Conservation (phyloP, 192 early-diverging fungal species). For the Gonapodya prolifera region DNA sequence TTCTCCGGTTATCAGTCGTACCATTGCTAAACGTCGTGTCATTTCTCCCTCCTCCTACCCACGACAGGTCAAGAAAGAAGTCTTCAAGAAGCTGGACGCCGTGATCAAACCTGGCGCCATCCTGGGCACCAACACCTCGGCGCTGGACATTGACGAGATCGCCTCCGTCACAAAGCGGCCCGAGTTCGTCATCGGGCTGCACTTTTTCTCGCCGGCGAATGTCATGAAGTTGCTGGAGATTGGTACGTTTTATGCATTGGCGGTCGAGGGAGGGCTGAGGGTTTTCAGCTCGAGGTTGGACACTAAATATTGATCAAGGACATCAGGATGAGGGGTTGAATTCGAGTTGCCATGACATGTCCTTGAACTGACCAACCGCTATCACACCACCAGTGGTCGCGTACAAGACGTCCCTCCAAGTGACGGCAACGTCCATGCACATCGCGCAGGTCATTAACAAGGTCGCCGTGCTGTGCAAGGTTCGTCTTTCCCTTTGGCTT, state of each 20-base stretch:
- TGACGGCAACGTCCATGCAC: neutral
- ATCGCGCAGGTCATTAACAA: neutral
- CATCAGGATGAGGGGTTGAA: no score
- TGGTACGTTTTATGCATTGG: no score
- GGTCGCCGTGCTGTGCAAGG: neutral
- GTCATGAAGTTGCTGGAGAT: neutral
- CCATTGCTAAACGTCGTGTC: no score
- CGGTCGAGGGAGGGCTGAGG: no score
- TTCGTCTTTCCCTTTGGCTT: no score
- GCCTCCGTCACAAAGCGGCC: neutral
- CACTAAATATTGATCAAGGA: no score
- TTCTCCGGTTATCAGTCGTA: no score
- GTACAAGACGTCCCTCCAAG: neutral
- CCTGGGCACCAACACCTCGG: neutral
- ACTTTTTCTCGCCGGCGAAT: neutral
- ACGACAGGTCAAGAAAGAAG: conserved; percentile 5
- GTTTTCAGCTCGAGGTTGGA: neutral
- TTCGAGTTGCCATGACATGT: no score
- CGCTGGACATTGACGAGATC: conserved; percentile 3
- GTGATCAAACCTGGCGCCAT: neutral
- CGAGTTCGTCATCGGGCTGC: neutral
- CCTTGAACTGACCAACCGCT: no score
- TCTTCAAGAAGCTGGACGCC: neutral
- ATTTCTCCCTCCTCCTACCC: no score
- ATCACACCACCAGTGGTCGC: neutral